Evolutionary conservation across 768 basidiomycete genomes (phyloP), one percentile per base, ranked within the genome.

Genomic region (Pholiota microspora): DNA sequence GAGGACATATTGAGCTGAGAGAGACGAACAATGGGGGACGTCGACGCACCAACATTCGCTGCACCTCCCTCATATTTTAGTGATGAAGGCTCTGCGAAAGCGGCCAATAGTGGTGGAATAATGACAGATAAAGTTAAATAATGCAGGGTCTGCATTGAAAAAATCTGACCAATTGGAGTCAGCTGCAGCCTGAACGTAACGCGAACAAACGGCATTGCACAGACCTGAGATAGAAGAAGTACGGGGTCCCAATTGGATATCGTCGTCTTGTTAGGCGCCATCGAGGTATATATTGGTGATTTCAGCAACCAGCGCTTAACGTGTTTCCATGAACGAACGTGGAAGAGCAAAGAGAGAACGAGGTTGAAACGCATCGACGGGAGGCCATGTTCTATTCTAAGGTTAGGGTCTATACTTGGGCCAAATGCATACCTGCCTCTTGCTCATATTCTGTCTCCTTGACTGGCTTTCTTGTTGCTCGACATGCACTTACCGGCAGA

Each of bases 121-220:
- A 97, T 74, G 55, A 97, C 57, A 23, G 88, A 85, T 55, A 98
- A 82, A 12, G 91, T 89, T 55, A 99, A 75, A 72, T 99, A 98
- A 73, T 98, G 97, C 29, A 98, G 72, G 0, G 93, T 85, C 73
- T 98, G 96, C 66, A 98, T 78, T 7, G 92, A 84, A 58, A 99
- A 82, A 62, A 99, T 98, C 93, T 99, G 62, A 56, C 25, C 16
- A n/a, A 49, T 53, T 21, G 42, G 32, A 31, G 21, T 53, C 15
- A 45, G 36, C n/a, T 36, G 8, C 40, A 42, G 18, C 40, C n/a
- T n/a, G 12, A 42, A 8, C 40, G 4, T 16, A 40, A 6, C 40
- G 12, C 18, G 44, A 24, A 36, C 5, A 12, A 27, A 8, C 51
- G 6, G 29, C 29, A 31, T 21, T 45, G 5, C 24, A 68, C 77